phyloP scores from a whole-genome alignment of 305 asterid genomes.

The Fraxinus ornus region DNA sequence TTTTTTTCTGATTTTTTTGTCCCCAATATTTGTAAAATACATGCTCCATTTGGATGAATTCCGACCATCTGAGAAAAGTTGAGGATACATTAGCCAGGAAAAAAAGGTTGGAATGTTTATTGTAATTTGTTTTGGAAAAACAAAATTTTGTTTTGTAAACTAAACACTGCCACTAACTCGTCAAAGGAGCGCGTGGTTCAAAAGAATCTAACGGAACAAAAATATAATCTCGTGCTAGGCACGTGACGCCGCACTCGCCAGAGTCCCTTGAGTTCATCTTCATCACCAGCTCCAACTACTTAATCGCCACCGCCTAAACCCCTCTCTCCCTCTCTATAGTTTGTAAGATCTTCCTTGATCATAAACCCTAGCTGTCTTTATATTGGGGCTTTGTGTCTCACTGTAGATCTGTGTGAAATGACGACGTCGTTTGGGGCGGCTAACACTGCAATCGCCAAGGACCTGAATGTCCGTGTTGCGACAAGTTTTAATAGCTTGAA shows the following conservation, averaged over 20 bases:
- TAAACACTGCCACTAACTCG: neutral
- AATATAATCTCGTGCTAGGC: neutral
- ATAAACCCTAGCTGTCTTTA: neutral
- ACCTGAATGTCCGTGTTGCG: neutral
- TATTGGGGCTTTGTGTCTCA: neutral
- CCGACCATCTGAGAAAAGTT: neutral
- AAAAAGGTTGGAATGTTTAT: neutral
- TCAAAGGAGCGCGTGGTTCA: neutral
- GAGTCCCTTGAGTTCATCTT: neutral
- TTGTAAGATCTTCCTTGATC: neutral
- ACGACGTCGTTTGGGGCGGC: slow-evolving; percentile 1
- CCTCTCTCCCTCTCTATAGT: neutral
- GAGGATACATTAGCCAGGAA: neutral
- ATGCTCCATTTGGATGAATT: neutral
- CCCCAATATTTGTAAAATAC: neutral
- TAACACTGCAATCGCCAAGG: neutral
- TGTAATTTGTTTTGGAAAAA: neutral
- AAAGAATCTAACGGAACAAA: neutral
- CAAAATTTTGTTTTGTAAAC: neutral
- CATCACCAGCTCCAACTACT: neutral
- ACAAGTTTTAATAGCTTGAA: neutral
- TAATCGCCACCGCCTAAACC: neutral
- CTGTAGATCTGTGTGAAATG: neutral
- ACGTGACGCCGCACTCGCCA: neutral
- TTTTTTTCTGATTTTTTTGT: too few species aligned